Conservation (phyloP, 371 early-diverging fungal genomes). For the Mucor velutinosus region DNA sequence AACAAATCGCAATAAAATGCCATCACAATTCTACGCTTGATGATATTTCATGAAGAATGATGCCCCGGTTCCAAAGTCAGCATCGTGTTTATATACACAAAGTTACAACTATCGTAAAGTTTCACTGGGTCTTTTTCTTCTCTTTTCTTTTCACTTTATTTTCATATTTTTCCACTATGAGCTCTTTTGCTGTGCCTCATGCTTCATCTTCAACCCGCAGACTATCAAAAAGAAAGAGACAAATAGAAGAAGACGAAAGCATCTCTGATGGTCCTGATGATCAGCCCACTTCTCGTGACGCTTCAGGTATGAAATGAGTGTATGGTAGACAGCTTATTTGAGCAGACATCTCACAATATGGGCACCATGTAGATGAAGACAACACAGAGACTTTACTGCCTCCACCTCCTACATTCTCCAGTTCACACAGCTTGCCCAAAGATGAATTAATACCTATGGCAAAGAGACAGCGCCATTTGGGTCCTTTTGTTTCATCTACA, state of each 20-base stretch:
- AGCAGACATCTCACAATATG: neutral
- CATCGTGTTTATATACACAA: neutral
- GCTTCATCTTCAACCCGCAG: neutral
- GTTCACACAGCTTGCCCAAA: neutral
- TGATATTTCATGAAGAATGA: neutral
- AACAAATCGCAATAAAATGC: neutral
- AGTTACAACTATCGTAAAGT: neutral
- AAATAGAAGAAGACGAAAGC: neutral
- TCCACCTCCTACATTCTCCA: neutral
- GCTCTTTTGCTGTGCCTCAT: slow-evolving; percentile 13
- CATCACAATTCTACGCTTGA: neutral
- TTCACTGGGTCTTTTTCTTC: neutral
- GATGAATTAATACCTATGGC: neutral
- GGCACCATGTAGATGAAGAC: slow-evolving; percentile 23
- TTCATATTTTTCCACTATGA: neutral
- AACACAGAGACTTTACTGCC: slow-evolving; percentile 29
- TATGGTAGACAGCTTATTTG: neutral
- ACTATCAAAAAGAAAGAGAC: slow-evolving; percentile 3
- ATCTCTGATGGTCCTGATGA: slow-evolving; percentile 15
- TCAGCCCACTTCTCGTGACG: slow-evolving; percentile 33
- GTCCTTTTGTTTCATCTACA: slow-evolving; percentile 5
- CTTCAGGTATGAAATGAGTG: slow-evolving; percentile 24
- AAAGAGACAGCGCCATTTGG: slow-evolving; percentile 19
- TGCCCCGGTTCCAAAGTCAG: slow-evolving; percentile 7
- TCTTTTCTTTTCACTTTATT: slow-evolving; percentile 6